Evolutionary conservation across 768 basidiomycete species (phyloP).

Genomic region (Grammothele lineata): DNA sequence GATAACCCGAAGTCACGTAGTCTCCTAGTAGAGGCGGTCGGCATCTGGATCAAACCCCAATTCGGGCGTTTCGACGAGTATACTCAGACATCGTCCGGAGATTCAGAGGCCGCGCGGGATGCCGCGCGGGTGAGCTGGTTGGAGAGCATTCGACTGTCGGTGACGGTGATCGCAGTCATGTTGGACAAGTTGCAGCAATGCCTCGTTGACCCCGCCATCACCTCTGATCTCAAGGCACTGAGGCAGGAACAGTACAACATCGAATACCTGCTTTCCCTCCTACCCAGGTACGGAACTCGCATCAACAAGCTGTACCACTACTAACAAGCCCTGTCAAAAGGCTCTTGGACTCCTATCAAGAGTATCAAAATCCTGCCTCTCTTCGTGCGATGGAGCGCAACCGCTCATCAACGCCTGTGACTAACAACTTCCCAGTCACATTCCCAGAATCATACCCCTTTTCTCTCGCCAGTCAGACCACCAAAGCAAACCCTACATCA

Average conservation of each 20-base stretch:
- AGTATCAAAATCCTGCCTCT: constrained; percentile 68
- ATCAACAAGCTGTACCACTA: neutral
- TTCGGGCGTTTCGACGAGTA: constrained; percentile 91
- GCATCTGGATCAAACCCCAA: constrained; percentile 93
- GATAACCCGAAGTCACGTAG: constrained; percentile 76
- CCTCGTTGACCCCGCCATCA: constrained; percentile 61
- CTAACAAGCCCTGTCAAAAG: constrained; percentile 33
- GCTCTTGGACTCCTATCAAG: constrained; percentile 82
- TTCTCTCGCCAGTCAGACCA: constrained; percentile 66
- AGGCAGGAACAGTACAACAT: constrained; percentile 89
- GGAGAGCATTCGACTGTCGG: constrained; percentile 84
- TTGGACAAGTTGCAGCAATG: constrained; percentile 84
- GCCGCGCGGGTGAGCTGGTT: constrained; percentile 82
- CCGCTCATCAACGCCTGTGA: constrained; percentile 52
- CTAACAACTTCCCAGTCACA: constrained; percentile 63
- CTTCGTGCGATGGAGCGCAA: constrained; percentile 66
- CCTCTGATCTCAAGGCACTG: constrained; percentile 55
- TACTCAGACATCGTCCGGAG: constrained; percentile 53
- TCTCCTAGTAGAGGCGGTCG: constrained; percentile 79
- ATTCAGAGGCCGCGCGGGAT: constrained; percentile 65
- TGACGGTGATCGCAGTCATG: constrained; percentile 86
- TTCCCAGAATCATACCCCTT: constrained; percentile 96
- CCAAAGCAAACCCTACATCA: constrained; percentile 41
- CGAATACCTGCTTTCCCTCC: constrained; percentile 74
- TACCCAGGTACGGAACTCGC: constrained; percentile 64